Percentiles rank a stretch among this genome's conserved stretches.
Conservation (phyloP, 352 stramenopile species). For the Vaucheria bursata region DNA sequence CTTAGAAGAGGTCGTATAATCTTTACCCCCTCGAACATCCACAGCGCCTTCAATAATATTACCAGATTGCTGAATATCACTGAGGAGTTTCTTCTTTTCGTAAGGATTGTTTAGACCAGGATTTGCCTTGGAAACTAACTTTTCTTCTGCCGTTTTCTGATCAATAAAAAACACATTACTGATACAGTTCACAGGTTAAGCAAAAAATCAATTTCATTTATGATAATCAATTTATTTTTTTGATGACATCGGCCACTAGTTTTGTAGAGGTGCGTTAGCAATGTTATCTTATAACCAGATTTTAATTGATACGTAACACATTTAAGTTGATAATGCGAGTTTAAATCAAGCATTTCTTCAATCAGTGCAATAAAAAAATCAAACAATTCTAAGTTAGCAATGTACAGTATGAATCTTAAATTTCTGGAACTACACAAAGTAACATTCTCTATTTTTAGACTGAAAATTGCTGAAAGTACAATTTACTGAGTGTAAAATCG, state of each 20-base stretch:
- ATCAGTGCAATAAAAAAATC: too few relatives aligned
- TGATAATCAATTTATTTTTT: not conserved
- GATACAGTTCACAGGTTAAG: not conserved
- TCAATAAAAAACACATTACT: not conserved
- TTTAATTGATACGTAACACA: too few relatives aligned
- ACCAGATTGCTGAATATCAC: constrained; percentile 22
- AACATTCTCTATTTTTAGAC: too few relatives aligned
- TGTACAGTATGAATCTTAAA: too few relatives aligned
- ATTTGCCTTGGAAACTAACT: constrained; percentile 71
- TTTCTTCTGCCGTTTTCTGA: constrained; percentile 57
- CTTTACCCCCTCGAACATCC: constrained; percentile 23
- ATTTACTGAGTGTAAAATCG: too few relatives aligned
- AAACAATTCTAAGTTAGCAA: too few relatives aligned
- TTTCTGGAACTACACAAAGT: too few relatives aligned
- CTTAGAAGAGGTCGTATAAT: constrained; percentile 43
- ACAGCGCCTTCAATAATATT: constrained; percentile 30
- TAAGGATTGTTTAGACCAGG: constrained; percentile 75
- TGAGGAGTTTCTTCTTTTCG: constrained; percentile 66
- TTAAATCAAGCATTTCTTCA: too few relatives aligned
- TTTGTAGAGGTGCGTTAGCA: not conserved
- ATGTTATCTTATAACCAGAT: too few relatives aligned
- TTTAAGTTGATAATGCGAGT: too few relatives aligned
- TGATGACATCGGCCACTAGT: not conserved
- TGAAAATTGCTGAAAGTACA: too few relatives aligned
- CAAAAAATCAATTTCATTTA: not conserved